Evolutionary conservation across 2,329 filamentous ascomycete species (phyloP).

Genomic region (Corinectria fuckeliana): DNA sequence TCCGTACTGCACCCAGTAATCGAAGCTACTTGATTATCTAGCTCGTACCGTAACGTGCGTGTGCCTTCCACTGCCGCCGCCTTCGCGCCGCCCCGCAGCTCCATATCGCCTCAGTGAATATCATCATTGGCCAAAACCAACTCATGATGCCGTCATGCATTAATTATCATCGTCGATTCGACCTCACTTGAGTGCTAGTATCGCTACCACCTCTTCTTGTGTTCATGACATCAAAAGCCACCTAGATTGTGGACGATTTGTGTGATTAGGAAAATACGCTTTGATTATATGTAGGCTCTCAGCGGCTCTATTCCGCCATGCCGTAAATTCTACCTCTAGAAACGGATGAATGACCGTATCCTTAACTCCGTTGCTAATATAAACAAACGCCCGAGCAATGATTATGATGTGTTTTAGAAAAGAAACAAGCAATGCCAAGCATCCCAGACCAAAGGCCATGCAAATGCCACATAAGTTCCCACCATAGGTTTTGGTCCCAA

Average conservation of each 20-base stretch:
- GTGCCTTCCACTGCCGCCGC: not conserved
- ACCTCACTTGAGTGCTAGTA: no score
- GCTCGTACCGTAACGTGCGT: no score
- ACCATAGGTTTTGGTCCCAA: constrained; percentile 25
- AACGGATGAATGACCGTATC: constrained; percentile 11
- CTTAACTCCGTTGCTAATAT: constrained; percentile 36
- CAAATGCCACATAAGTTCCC: constrained; percentile 15
- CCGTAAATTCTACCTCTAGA: constrained; percentile 1
- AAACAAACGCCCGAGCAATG: constrained; percentile 34
- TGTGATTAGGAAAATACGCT: not conserved
- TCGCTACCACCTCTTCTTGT: not conserved
- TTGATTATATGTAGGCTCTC: constrained; percentile 12
- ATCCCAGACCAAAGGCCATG: constrained; percentile 3
- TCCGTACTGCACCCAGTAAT: not conserved
- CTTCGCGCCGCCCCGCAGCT: not conserved
- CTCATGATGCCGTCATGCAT: not conserved
- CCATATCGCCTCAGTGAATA: not conserved
- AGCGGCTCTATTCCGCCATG: constrained; percentile 8
- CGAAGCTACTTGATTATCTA: no score
- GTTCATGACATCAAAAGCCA: not conserved
- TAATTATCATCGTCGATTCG: not conserved
- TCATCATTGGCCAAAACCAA: not conserved
- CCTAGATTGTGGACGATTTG: not conserved
- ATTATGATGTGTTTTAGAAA: constrained; percentile 21
- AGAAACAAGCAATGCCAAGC: constrained; percentile 18